A percentile compares a stretch with the other conserved stretches of the same genome.
Conservation (phyloP, 495 filamentous ascomycete species). For the Symbiotaphrina buchneri region DNA sequence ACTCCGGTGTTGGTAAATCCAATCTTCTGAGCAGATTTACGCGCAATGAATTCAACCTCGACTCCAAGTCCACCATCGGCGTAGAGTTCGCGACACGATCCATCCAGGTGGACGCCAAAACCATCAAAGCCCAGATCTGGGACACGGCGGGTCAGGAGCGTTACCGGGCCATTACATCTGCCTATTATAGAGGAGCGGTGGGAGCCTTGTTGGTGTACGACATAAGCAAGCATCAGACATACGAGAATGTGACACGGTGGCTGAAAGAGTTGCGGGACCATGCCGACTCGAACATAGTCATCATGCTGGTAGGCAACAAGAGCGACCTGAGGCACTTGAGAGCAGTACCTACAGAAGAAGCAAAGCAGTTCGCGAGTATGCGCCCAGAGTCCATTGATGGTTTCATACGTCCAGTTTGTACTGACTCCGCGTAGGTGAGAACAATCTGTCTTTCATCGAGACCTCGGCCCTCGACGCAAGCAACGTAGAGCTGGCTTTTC, state of each 20-base stretch:
- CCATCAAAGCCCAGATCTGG: slow-evolving; percentile 99
- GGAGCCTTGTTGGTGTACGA: slow-evolving; percentile 97
- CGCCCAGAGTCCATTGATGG: slow-evolving; percentile 8
- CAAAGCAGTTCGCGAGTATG: slow-evolving; percentile 94
- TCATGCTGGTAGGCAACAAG: slow-evolving; percentile 99
- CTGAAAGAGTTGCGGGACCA: slow-evolving; percentile 96
- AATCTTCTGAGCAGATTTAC: slow-evolving; percentile 99
- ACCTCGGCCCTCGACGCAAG: slow-evolving; percentile 96
- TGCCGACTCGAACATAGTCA: slow-evolving; percentile 97
- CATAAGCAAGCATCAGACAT: slow-evolving; percentile 98
- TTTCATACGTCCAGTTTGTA: slow-evolving; percentile 7
- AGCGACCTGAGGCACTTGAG: slow-evolving; percentile 97
- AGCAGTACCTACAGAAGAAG: slow-evolving; percentile 94
- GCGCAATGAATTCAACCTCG: slow-evolving; percentile 98
- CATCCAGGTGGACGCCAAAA: slow-evolving; percentile 98
- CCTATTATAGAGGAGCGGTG: slow-evolving; percentile 95
- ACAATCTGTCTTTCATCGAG: slow-evolving; percentile 95
- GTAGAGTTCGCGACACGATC: slow-evolving; percentile 98
- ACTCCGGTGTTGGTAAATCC: slow-evolving; percentile 98
- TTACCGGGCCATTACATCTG: slow-evolving; percentile 96
- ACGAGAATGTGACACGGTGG: slow-evolving; percentile 98
- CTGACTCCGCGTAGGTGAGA: slow-evolving; percentile 39
- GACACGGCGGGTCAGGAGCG: slow-evolving; percentile 98
- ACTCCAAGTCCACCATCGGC: slow-evolving; percentile 99
- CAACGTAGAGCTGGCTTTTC: slow-evolving; percentile 98